Evolutionary conservation across 73 alveolate species (phyloP).

Genomic region (Paramecium primaurelia): DNA sequence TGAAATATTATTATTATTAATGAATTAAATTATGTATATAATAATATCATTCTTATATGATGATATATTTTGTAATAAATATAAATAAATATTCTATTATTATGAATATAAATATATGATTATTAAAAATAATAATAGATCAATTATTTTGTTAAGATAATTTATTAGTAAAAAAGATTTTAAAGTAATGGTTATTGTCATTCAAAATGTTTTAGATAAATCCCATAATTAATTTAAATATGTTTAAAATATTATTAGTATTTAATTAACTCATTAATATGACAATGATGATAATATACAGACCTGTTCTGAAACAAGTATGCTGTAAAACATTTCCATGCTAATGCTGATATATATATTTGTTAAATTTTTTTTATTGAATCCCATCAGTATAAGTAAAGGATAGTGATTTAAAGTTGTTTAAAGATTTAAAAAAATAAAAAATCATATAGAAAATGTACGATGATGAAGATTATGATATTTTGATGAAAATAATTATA

Average conservation of each 20-base stretch:
- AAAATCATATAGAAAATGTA: not conserved
- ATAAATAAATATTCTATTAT: no score
- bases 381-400: not conserved
- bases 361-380: not conserved
- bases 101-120: no score
- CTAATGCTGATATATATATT: constrained; percentile 36
- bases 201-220: not conserved
- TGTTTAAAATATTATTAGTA: not conserved
- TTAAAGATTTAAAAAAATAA: not conserved
- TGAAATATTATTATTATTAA: no score
- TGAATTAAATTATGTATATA: no score
- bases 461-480: constrained; percentile 66
- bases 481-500: constrained; percentile 58
- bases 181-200: not conserved
- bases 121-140: no score
- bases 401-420: not conserved
- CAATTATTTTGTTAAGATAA: not conserved
- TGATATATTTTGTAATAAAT: no score
- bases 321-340: constrained; percentile 51
- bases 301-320: constrained; percentile 52
- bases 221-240: constrained; percentile 1
- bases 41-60: no score
- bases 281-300: constrained; percentile 35
- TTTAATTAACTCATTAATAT: not conserved
- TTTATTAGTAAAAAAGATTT: not conserved